These are phyloP conservation scores for Triglochin maritima DNA, from an alignment of 106 monocot genomes.

Conservation along the genomic window DNA sequence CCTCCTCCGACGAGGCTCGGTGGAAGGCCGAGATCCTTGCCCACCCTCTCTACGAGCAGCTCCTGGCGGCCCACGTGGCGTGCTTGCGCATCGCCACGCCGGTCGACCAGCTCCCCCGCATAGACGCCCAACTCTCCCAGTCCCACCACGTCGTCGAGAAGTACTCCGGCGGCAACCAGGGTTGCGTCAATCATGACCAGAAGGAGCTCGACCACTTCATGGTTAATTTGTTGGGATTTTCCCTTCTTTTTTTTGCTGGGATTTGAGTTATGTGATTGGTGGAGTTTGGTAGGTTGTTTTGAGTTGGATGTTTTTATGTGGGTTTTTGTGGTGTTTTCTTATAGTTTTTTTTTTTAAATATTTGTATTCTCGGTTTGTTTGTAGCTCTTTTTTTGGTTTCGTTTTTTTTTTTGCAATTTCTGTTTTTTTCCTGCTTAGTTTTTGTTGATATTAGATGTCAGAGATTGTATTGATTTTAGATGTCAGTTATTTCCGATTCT, in stretches of 20 bases:
- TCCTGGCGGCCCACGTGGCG: constrained; percentile 81
- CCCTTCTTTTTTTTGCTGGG: neutral
- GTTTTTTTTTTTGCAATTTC: too few species aligned
- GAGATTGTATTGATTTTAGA: too few species aligned
- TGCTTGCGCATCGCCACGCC: constrained; percentile 85
- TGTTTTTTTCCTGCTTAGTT: too few species aligned
- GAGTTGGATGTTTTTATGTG: too few species aligned
- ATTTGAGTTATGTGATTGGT: neutral
- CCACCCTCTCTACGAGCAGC: constrained; percentile 86
- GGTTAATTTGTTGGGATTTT: constrained; percentile 23
- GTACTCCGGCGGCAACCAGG: constrained; percentile 34
- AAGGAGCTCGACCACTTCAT: constrained; percentile 96
- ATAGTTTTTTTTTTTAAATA: too few species aligned
- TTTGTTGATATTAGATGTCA: too few species aligned
- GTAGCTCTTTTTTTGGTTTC: too few species aligned
- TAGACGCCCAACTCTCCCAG: constrained; percentile 76
- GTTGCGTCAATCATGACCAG: constrained; percentile 19
- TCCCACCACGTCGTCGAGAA: constrained; percentile 52
- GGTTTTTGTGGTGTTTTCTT: too few species aligned
- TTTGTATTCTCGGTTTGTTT: too few species aligned
- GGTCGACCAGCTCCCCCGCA: constrained; percentile 82
- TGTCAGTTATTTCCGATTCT: neutral
- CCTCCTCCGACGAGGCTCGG: constrained; percentile 17
- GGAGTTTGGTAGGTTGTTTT: neutral
- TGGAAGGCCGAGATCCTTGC: constrained; percentile 66